A percentile compares a stretch with the other conserved stretches of the same genome.
Conservation (phyloP, 2,329 filamentous ascomycete genomes). For the Fusarium sp. region DNA sequence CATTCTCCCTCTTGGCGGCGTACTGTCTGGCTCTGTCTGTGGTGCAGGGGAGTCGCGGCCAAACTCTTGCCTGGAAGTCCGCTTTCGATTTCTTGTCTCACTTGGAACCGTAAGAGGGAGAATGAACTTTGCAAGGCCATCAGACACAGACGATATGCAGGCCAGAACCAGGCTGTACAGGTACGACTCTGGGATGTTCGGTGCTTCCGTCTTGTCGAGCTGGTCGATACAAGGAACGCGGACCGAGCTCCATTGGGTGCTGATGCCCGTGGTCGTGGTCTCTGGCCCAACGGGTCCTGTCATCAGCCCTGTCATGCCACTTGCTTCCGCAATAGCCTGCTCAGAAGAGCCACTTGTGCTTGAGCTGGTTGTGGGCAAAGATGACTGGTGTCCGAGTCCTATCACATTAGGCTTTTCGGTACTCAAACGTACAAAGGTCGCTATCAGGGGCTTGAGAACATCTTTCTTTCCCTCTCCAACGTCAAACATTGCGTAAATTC, state of each 20-base stretch:
- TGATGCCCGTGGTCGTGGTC: conserved; percentile 81
- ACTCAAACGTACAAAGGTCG: conserved; percentile 90
- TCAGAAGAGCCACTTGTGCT: conserved; percentile 73
- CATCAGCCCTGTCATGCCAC: conserved; percentile 89
- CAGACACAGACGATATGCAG: conserved; percentile 90
- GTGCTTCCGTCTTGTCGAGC: conserved; percentile 90
- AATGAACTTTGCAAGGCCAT: conserved; percentile 93
- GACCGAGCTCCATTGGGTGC: conserved; percentile 89
- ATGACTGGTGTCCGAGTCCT: conserved; percentile 89
- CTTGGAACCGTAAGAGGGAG: conserved; percentile 87
- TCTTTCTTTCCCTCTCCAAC: conserved; percentile 77
- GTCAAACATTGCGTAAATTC: conserved; percentile 86
- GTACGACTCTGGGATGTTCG: conserved; percentile 89
- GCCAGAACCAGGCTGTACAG: conserved; percentile 89
- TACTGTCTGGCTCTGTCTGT: conserved; percentile 54
- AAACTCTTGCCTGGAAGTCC: conserved; percentile 59
- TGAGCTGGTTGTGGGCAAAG: conserved; percentile 75
- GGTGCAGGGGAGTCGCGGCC: conserved; percentile 60
- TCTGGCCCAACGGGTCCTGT: conserved; percentile 76
- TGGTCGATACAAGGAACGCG: conserved; percentile 92
- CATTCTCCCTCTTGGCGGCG: conserved; percentile 55
- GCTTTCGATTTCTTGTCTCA: conserved; percentile 71
- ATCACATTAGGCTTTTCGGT: conserved; percentile 92
- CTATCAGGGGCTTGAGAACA: conserved; percentile 84
- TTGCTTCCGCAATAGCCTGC: conserved; percentile 89